These are phyloP conservation scores for Xerocomellus amylosporus DNA, from an alignment of 768 basidiomycete genomes.

Conservation along the genomic window DNA sequence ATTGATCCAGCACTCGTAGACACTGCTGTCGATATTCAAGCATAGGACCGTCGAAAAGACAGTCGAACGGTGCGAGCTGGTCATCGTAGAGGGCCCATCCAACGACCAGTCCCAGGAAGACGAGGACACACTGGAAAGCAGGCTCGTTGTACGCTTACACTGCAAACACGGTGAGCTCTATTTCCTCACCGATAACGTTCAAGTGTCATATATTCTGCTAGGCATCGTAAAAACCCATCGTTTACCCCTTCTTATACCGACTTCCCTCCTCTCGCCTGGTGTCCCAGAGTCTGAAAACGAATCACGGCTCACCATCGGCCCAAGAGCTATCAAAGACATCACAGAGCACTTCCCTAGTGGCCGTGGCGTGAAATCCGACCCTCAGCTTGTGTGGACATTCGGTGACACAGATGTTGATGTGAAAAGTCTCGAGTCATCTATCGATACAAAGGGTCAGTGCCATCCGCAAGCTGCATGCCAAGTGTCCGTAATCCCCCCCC, in stretches of 20 bases:
- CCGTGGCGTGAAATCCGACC: constrained; percentile 64
- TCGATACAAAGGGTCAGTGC: constrained; percentile 58
- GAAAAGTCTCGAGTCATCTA: constrained; percentile 62
- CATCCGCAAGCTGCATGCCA: background rate
- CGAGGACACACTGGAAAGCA: constrained; percentile 65
- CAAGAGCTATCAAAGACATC: constrained; percentile 70
- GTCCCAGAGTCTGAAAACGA: constrained; percentile 55
- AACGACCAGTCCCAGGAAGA: constrained; percentile 34
- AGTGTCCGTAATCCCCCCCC: background rate
- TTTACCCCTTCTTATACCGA: constrained; percentile 56
- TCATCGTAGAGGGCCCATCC: constrained; percentile 55
- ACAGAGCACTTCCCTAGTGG: constrained; percentile 76
- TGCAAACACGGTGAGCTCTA: constrained; percentile 73
- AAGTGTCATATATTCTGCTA: constrained; percentile 28
- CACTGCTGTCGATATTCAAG: constrained; percentile 69
- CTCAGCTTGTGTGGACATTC: constrained; percentile 82
- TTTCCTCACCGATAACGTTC: background rate
- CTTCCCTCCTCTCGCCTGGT: constrained; percentile 62
- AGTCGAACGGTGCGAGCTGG: constrained; percentile 73
- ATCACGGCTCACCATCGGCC: constrained; percentile 69
- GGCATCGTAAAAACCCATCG: constrained; percentile 83
- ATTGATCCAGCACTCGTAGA: constrained; percentile 37
- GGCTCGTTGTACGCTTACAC: constrained; percentile 65
- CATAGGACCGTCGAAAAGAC: constrained; percentile 73
- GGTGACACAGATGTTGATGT: constrained; percentile 63